Evolutionary conservation across 495 filamentous ascomycete genomes (phyloP), one percentile per base, ranked within the genome.

Genomic region (Extremus antarcticus): DNA sequence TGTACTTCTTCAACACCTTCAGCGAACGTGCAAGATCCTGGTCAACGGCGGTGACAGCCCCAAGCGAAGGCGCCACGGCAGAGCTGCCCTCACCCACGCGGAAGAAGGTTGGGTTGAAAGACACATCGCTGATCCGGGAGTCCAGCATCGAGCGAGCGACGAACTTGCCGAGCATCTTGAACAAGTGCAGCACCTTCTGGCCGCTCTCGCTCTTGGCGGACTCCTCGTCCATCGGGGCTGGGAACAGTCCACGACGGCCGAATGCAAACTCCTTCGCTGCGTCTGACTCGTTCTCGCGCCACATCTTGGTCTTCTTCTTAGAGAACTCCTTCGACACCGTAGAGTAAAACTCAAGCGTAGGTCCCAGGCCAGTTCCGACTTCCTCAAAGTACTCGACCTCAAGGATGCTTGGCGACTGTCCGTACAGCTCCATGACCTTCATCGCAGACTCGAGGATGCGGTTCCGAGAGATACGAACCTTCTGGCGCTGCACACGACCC

Each of bases 361-460:
- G 94, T 0, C 94, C 94, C 43, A 99, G 76, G 39, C 94, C 94
- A 41, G 94, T 97, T 47, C 94, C 94, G 41, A 97, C 94, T 71
- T 99, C 94, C 59, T 97, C 92, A 63, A 97, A 99, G 63, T 99
- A 99, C 64, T 99, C 94, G 19, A 99, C 90, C 64, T 99, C 94
- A 1, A 99, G 74, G 46, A 95, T 84, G 67, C 94, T 97, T 35
- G 92, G 85, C 3, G 90, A 96, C 2, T 87, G 86, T 1, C 94
- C 94, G 66, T 99, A 99, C 4, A 97, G 81, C 59, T 99, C 92
- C 94, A 99, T 96, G n/a, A 99, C 94, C 67, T 97, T 99, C 64
- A 95, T 76, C 0, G 94, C 94, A 22, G 94, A 96, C 63, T 99
- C 94, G 2, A 99, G 75, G 49, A 99, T 95, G 53, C 91, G 88